Evolutionary conservation across 176 grass and related monocot genomes (phyloP), one percentile per base, ranked within the genome.

Genomic region (Guadua angustifolia): DNA sequence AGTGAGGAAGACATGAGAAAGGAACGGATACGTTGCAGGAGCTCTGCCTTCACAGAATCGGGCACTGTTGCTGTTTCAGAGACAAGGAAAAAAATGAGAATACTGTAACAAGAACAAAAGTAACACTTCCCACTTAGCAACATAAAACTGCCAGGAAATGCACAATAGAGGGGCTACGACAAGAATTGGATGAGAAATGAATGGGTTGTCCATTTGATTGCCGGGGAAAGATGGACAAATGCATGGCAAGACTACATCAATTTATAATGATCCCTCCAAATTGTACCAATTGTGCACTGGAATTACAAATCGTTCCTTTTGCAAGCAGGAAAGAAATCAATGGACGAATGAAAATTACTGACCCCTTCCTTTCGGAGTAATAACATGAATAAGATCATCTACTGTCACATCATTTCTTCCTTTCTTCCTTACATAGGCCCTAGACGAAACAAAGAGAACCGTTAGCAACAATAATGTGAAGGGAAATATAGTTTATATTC

Each of bases 361-460:
- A 94, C 96, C 93, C 94, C 96, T 92, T 80, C 96, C 96, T 91
- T 95, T 94, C 10, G 89, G 93, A 58, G 96, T 99, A 82, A 99
- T 95, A 73, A 94, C 85, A 76, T 95, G 96, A 92, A 95, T 87
- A 85, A 99, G 96, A 85, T 99, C 96, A 85, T 95, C 93, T 36
- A 99, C 78, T 42, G 96, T 99, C 39, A 99, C 91, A 91, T 94
- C 95, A 84, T 92, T 95, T 86, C 96, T 99, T 86, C 96, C 96
- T 45, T 95, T 99, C 76, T 99, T 99, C 93, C 88, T 95, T 71
- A 91, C 88, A 81, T 95, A 94, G 2, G 91, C 91, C 91, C 96
- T 99, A 84, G 36, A 68, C 1, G 83, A 77, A 85, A 52, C 4
- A 15, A 73, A 80, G 22, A 79, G 21, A 77, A 8, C 32, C n/a